Conservation (phyloP, 2,329 filamentous ascomycete genomes). For the Diaporthe batatas region DNA sequence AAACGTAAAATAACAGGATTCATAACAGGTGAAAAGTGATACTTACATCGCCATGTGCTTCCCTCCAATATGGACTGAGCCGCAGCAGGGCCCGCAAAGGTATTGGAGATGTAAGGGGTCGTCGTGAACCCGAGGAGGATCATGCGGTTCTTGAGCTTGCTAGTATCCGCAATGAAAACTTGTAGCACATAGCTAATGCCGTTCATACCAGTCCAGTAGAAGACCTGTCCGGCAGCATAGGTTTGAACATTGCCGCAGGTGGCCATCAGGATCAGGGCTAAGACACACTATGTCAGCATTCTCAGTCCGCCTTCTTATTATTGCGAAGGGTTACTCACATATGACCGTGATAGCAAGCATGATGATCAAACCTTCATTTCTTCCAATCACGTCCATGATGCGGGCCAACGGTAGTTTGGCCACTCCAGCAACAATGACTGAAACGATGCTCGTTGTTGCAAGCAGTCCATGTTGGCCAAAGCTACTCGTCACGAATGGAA, state of each 20-base stretch:
- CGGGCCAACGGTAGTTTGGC: constrained; percentile 27
- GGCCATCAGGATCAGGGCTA: constrained; percentile 36
- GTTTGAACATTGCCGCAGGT: constrained; percentile 25
- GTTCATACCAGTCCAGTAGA: constrained; percentile 38
- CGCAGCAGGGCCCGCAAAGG: constrained; percentile 24
- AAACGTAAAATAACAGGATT: too few relatives aligned
- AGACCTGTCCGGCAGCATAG: constrained; percentile 34
- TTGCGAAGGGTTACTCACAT: neutral
- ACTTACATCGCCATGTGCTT: constrained; percentile 16
- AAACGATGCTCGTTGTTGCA: constrained; percentile 33
- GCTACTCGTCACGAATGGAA: constrained; percentile 31
- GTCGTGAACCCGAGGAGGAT: constrained; percentile 29
- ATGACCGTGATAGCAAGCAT: constrained; percentile 29
- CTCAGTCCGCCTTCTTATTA: fast-evolving
- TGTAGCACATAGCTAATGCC: constrained; percentile 27
- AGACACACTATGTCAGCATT: neutral
- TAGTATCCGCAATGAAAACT: constrained; percentile 30
- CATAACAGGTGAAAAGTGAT: too few relatives aligned
- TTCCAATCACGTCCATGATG: constrained; percentile 30
- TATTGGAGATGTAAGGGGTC: constrained; percentile 32
- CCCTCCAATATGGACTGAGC: constrained; percentile 3
- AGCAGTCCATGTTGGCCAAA: constrained; percentile 29
- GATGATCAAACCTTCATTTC: constrained; percentile 25
- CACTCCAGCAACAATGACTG: constrained; percentile 29
- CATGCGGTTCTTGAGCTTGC: constrained; percentile 32